phyloP scores from a whole-genome alignment of 768 basidiomycete genomes.

The Lepiota venenata region DNA sequence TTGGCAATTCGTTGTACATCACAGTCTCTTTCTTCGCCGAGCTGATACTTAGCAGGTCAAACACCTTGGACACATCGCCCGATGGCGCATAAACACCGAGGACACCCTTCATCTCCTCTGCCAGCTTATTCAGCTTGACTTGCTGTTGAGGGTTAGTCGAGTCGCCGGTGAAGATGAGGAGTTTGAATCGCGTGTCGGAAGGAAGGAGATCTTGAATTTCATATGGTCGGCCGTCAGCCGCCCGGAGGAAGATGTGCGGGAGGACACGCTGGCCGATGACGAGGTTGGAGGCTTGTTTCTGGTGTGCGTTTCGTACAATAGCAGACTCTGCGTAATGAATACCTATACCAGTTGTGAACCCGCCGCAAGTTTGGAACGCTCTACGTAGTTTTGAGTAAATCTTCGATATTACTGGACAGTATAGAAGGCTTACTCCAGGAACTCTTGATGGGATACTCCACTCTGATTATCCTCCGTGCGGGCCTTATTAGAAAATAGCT shows the following conservation, averaged over 20 bases:
- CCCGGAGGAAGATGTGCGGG: constrained; percentile 45
- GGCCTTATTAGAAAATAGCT: constrained; percentile 68
- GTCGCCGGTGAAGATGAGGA: constrained; percentile 53
- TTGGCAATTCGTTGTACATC: constrained; percentile 43
- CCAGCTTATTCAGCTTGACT: constrained; percentile 26
- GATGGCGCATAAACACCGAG: constrained; percentile 26
- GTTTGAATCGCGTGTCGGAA: constrained; percentile 50
- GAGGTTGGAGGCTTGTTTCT: constrained; percentile 36
- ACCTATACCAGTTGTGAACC: constrained; percentile 52
- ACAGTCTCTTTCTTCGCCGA: constrained; percentile 34
- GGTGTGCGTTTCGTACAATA: constrained; percentile 35
- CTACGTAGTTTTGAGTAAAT: constrained; percentile 20
- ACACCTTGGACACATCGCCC: constrained; percentile 30
- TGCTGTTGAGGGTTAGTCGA: constrained; percentile 26
- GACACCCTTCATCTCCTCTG: constrained; percentile 28
- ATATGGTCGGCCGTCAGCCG: constrained; percentile 45
- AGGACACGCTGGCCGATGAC: constrained; percentile 50
- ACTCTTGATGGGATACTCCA: constrained; percentile 52
- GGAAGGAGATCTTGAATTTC: constrained; percentile 54
- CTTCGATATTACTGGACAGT: neutral
- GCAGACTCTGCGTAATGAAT: constrained; percentile 49
- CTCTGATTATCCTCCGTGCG: constrained; percentile 40
- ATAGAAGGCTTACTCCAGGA: constrained; percentile 32
- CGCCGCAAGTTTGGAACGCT: constrained; percentile 49
- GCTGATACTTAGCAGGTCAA: constrained; percentile 41